phyloP scores from a whole-genome alignment of 306 rosid genomes.

The Vicia sativa region DNA sequence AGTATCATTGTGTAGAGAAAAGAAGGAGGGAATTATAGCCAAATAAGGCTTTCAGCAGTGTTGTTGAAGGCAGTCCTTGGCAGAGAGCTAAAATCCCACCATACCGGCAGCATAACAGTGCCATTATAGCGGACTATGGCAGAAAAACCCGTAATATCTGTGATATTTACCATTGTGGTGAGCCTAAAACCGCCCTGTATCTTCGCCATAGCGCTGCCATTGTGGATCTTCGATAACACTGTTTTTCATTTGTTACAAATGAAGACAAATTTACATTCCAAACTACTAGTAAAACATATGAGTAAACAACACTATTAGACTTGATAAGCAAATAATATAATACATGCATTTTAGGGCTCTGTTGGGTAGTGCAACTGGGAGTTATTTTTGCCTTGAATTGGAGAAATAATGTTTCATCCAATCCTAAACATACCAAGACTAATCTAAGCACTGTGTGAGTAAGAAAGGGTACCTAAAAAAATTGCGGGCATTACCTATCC shows the following conservation, averaged over 20 bases:
- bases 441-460: not conserved
- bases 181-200: too few species aligned
- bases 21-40: not conserved
- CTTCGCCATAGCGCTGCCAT: too few species aligned
- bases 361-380: conserved; percentile 22
- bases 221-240: too few species aligned
- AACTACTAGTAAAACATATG: not conserved
- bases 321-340: not conserved
- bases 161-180: too few species aligned
- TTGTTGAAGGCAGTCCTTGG: too few species aligned
- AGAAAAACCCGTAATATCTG: too few species aligned
- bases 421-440: conserved; percentile 24
- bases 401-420: conserved; percentile 16
- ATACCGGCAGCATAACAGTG: too few species aligned
- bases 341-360: conserved; percentile 5
- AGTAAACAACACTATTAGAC: not conserved
- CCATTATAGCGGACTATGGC: too few species aligned
- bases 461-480: conserved; percentile 23
- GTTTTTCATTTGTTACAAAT: conserved; percentile 5
- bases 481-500: conserved; percentile 73
- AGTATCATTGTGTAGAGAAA: not conserved
- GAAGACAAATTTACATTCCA: not conserved
- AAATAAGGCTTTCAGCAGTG: not conserved
- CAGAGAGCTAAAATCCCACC: too few species aligned
- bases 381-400: conserved; percentile 17